phyloP scores from a whole-genome alignment of 257 asterid genomes.

The Rauvolfia tetraphylla region DNA sequence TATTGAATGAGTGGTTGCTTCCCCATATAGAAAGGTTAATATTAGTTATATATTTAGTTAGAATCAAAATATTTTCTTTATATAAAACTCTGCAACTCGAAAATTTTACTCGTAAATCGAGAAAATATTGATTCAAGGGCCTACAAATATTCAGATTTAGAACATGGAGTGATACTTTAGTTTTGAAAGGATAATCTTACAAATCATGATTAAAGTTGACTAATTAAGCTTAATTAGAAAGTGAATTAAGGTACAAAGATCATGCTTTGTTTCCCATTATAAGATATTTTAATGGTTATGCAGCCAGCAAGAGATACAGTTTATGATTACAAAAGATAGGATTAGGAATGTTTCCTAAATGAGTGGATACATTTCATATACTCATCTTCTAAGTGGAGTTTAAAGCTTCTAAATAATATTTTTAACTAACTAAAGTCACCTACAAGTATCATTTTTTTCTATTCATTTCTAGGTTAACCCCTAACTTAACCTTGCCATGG shows the following conservation, averaged over 20 bases:
- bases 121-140: not conserved
- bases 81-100: no score
- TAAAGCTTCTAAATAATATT: slow-evolving; percentile 8
- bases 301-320: slow-evolving; percentile 12
- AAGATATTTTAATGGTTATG: slow-evolving; percentile 6
- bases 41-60: no score
- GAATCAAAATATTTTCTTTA: no score
- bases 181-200: not conserved
- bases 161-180: not conserved
- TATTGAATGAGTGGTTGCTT: no score
- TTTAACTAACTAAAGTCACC: slow-evolving; percentile 3
- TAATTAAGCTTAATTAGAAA: not conserved
- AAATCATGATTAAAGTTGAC: slow-evolving; percentile 14
- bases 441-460: no score
- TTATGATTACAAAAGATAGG: slow-evolving; percentile 28
- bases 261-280: slow-evolving; percentile 20
- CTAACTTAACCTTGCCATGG: not conserved
- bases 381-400: slow-evolving; percentile 22
- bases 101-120: not conserved
- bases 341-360: slow-evolving; percentile 2
- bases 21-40: no score
- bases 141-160: not conserved
- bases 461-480: no score
- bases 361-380: slow-evolving; percentile 16
- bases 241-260: not conserved